phyloP scores from a whole-genome alignment of 768 basidiomycete genomes.

The Agaricus blazei region DNA sequence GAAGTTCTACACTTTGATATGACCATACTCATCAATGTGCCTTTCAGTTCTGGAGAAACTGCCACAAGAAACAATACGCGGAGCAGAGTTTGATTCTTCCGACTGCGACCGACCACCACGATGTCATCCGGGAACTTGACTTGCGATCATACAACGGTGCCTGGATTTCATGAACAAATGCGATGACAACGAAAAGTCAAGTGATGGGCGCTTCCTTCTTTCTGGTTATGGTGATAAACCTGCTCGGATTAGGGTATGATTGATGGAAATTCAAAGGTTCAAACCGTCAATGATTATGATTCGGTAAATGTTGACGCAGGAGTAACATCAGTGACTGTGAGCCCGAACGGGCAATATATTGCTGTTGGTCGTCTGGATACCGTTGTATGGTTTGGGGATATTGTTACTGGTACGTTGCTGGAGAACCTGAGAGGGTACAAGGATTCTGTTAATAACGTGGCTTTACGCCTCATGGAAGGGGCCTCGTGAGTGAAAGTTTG shows the following conservation, averaged over 20 bases:
- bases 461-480: slow-evolving; percentile 92
- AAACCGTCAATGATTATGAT: slow-evolving; percentile 40
- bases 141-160: slow-evolving; percentile 8
- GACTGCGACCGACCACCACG: slow-evolving; percentile 5
- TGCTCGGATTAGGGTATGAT: slow-evolving; percentile 34
- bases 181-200: slow-evolving; percentile 29
- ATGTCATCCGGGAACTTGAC: slow-evolving; percentile 16
- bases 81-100: background rate
- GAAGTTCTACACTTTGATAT: background rate
- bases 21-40: background rate
- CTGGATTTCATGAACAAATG: slow-evolving; percentile 10
- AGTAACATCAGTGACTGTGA: slow-evolving; percentile 69
- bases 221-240: slow-evolving; percentile 73
- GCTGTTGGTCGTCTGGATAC: slow-evolving; percentile 64
- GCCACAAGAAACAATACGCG: background rate
- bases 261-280: slow-evolving; percentile 25
- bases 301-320: slow-evolving; percentile 55
- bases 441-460: slow-evolving; percentile 79
- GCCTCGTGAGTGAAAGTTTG: slow-evolving; percentile 82
- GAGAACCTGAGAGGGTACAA: slow-evolving; percentile 70
- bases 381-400: slow-evolving; percentile 74
- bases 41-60: background rate
- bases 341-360: slow-evolving; percentile 62
- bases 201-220: slow-evolving; percentile 76
- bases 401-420: slow-evolving; percentile 52